These are phyloP conservation scores for Pseudogymnoascus sp. DNA, from an alignment of 2,329 filamentous ascomycete species.

Conservation along the genomic window DNA sequence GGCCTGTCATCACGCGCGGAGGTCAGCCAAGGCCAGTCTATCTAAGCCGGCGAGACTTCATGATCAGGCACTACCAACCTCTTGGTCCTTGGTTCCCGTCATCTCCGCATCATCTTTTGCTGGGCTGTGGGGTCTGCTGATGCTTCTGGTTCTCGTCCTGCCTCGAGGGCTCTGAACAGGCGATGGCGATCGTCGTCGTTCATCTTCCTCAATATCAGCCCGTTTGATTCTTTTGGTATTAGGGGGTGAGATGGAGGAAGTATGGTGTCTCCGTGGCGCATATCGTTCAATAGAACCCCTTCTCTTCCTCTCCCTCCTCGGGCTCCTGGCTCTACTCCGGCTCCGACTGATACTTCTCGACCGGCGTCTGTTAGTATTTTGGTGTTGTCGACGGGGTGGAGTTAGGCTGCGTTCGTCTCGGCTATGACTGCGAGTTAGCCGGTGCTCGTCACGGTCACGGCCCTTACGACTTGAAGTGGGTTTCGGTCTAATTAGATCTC, in stretches of 20 bases:
- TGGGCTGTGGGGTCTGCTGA: slow-evolving; percentile 3
- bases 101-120: background rate
- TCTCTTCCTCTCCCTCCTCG: slow-evolving; percentile 23
- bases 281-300: slow-evolving; percentile 28
- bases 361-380: slow-evolving; percentile 20
- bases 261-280: slow-evolving; percentile 38
- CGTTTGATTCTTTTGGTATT: slow-evolving; percentile 42
- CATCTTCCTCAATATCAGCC: slow-evolving; percentile 48
- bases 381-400: slow-evolving; percentile 23
- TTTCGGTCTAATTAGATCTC: slow-evolving; percentile 9
- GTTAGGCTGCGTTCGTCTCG: slow-evolving; percentile 23
- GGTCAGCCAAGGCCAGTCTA: background rate
- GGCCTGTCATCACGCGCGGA: slow-evolving; percentile 2
- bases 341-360: slow-evolving; percentile 16
- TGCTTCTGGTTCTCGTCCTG: slow-evolving; percentile 1
- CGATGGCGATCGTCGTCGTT: slow-evolving; percentile 27
- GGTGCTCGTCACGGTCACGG: slow-evolving; percentile 24
- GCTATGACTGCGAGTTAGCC: slow-evolving; percentile 28
- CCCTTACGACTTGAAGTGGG: slow-evolving; percentile 18
- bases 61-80: slow-evolving; percentile 35
- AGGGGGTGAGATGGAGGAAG: slow-evolving; percentile 40
- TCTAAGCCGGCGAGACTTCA: slow-evolving; percentile 6
- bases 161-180: slow-evolving; percentile 4
- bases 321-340: background rate
- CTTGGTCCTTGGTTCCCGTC: background rate